A percentile compares a stretch with the other conserved stretches of the same genome.
Conservation (phyloP, 2,329 filamentous ascomycete genomes). For the Zasmidium citrigriseum region DNA sequence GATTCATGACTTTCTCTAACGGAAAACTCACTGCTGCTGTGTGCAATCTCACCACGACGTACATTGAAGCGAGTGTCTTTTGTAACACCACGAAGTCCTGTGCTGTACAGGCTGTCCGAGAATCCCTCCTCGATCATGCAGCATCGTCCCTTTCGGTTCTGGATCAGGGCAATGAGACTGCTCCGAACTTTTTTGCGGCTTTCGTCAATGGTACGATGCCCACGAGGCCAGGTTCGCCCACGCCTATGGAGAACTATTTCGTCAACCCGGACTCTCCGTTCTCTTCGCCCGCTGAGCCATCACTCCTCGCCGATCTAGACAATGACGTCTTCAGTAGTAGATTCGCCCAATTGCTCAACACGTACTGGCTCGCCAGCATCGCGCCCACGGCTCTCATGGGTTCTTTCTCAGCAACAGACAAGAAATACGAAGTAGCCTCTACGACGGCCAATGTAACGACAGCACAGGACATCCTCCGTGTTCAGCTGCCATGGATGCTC, state of each 20-base stretch:
- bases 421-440: neutral
- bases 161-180: neutral
- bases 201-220: neutral
- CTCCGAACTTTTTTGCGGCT: neutral
- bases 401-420: neutral
- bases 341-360: conserved; percentile 2
- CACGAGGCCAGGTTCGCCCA: too few relatives aligned
- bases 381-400: neutral
- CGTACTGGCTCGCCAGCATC: neutral
- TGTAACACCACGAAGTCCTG: conserved; percentile 1
- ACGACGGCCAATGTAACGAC: neutral
- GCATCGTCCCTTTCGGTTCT: too few relatives aligned
- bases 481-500: neutral
- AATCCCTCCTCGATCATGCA: neutral
- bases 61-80: conserved; percentile 10
- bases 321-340: neutral
- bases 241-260: neutral
- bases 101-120: neutral
- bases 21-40: conserved; percentile 1
- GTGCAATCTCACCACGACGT: conserved; percentile 7
- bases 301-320: conserved; percentile 1
- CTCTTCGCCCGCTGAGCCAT: neutral
- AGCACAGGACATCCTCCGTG: neutral
- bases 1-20: too few relatives aligned
- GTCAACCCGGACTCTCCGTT: neutral